These are phyloP conservation scores for Hypholoma sublateritium DNA, from an alignment of 768 basidiomycete species.

Conservation along the genomic window DNA sequence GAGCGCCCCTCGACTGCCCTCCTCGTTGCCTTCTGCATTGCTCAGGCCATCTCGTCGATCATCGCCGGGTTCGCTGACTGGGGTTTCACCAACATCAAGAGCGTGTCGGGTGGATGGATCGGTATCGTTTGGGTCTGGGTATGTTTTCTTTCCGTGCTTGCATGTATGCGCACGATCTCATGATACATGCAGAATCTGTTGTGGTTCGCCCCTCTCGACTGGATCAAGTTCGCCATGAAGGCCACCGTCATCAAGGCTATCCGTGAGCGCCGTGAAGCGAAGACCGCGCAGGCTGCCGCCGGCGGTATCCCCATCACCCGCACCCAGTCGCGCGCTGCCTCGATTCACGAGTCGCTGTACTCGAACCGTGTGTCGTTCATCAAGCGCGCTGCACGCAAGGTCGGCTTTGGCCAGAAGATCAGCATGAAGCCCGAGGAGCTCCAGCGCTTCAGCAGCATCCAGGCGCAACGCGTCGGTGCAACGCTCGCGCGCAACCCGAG, in stretches of 20 bases:
- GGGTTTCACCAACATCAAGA: slow-evolving; percentile 85
- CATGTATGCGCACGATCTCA: slow-evolving; percentile 5
- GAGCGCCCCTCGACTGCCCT: slow-evolving; percentile 90
- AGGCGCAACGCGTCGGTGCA: slow-evolving; percentile 75
- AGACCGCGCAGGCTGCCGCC: slow-evolving; percentile 41
- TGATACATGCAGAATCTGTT: slow-evolving; percentile 69
- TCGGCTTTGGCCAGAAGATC: slow-evolving; percentile 83
- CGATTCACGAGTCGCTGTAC: slow-evolving; percentile 90
- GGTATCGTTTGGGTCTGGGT: slow-evolving; percentile 98
- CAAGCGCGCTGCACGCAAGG: slow-evolving; percentile 81
- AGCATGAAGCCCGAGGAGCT: slow-evolving; percentile 84
- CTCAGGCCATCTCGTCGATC: slow-evolving; percentile 93
- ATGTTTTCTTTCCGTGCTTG: slow-evolving; percentile 29
- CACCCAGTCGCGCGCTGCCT: slow-evolving; percentile 87
- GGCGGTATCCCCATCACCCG: slow-evolving; percentile 71
- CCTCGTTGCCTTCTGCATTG: slow-evolving; percentile 86
- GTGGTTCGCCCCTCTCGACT: slow-evolving; percentile 95
- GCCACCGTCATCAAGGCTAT: slow-evolving; percentile 85
- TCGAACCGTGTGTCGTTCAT: slow-evolving; percentile 95
- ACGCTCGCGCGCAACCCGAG: slow-evolving; percentile 78
- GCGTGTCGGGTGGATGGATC: slow-evolving; percentile 91
- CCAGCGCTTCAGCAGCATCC: slow-evolving; percentile 83
- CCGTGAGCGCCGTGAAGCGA: slow-evolving; percentile 67
- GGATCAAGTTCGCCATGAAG: slow-evolving; percentile 97
- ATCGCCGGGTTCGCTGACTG: slow-evolving; percentile 93